Evolutionary conservation across 495 filamentous ascomycete species (phyloP), one percentile per base, ranked within the genome.

Genomic region (Penicillium odoratum): DNA sequence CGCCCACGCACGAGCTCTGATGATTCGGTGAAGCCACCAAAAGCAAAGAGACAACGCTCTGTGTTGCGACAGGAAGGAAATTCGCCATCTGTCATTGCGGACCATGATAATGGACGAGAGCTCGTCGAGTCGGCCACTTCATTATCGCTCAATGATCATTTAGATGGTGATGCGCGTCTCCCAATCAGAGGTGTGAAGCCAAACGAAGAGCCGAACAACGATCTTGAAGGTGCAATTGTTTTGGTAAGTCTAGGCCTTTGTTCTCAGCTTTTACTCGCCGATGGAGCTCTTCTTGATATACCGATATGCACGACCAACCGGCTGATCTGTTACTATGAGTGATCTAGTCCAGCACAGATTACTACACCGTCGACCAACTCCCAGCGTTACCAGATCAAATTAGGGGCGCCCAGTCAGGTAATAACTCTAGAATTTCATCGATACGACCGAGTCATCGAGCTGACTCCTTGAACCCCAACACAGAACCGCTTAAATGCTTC

Each of bases 361-460:
- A 88, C 54, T 97, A 94, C 65, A 85, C 83, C 33, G 92, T 98
- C 34, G 89, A 88, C 54, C 89, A 90, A 65, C 84, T 98, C 28
- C 89, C 92, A 52, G 84, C 85, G 38, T 77, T 95, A 21, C 92
- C 93, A 43, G 85, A 92, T 56, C 80, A 84, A 53, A 78, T 97
- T 48, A 85, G 85, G 26, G 73, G 78, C 34, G 79, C 84, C 55
- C 72, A 77, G 38, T 77, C 81, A 68, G 82, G 87, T 90, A 79
- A 69, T 15, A 9, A 5, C 6, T 18, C 9, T 48, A 7, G 34
- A 5, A 1, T 13, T n/a, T 28, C n/a, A 7, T 10, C 8, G 47
- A 10, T 36, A 18, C 28, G 77, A 68, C 4, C 52, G 15, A 33
- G 47, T 3, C 1, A 25, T 16, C 1, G 5, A 18, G 28, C 57